Base-by-base conservation (phyloP, 139 green algal species). In the Tetradesmus lagerheimii region DNA sequence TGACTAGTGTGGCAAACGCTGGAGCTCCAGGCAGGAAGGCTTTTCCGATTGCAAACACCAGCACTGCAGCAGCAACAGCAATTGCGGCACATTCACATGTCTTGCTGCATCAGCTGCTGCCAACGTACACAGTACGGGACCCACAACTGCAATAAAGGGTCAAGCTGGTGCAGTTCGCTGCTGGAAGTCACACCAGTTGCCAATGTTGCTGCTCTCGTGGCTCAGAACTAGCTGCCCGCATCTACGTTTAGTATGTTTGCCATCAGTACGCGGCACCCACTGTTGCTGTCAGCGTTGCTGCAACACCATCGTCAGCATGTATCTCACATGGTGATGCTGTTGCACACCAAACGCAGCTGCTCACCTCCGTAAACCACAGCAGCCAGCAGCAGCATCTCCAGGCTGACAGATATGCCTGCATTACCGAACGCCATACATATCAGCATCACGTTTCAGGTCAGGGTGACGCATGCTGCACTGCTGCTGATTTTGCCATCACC, bases 291-390 rank as follows among this genome's bases (percentile, higher is more conserved):
- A n/a, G n/a, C n/a, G n/a, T n/a, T n/a, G n/a, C n/a, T n/a, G n/a
- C n/a, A n/a, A n/a, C n/a, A n/a, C n/a, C n/a, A n/a, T n/a, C n/a
- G n/a, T n/a, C n/a, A n/a, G n/a, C n/a, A n/a, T n/a, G n/a, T n/a
- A n/a, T n/a, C n/a, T n/a, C n/a, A n/a, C n/a, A n/a, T n/a, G n/a
- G n/a, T n/a, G n/a, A n/a, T n/a, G n/a, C n/a, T 64, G 38, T 25
- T 14, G 41, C 43, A 35, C 38, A 35, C 27, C 29, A 31, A 29
- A 3, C 78, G n/a, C 64, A 3, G 8, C 41, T 34, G 31, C 86
- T 76, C n/a, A 91, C 87, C 87, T 81, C 87, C 87, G 37, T 91
- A 91, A 1, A 81, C 87, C 15, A 87, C 87, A 64, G 87, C 87
- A 31, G 77, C 45, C 15, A 91, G 87, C 34, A 91, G 4, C 29